These are phyloP conservation scores for Polytolypa hystricis DNA, from an alignment of 2,329 filamentous ascomycete species.

Conservation along the genomic window DNA sequence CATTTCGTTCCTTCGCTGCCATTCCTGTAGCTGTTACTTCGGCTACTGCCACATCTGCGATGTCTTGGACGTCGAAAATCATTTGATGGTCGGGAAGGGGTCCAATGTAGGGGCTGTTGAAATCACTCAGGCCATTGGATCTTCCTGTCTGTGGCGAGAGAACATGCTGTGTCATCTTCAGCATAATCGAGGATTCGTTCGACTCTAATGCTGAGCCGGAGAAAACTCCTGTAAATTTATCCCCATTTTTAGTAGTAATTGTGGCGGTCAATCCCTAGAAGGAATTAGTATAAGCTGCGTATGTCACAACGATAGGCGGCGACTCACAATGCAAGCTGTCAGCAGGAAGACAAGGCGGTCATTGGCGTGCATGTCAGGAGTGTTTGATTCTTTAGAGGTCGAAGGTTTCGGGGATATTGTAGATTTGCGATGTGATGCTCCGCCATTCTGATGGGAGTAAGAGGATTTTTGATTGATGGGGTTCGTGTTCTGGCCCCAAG, in stretches of 20 bases:
- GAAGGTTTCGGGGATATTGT: conserved; percentile 27
- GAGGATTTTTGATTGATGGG: conserved; percentile 48
- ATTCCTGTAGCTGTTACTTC: conserved; percentile 44
- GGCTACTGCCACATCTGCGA: conserved; percentile 44
- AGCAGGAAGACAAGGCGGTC: conserved; percentile 50
- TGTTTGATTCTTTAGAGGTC: conserved; percentile 38
- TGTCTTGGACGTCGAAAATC: conserved; percentile 52
- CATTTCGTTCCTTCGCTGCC: conserved; percentile 44
- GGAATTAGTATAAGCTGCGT: conserved; percentile 4
- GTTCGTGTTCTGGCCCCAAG: conserved; percentile 51
- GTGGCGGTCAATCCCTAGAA: conserved; percentile 44
- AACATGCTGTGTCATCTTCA: conserved; percentile 54
- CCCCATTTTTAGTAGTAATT: conserved; percentile 49
- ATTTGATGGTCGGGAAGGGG: conserved; percentile 39
- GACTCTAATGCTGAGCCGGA: conserved; percentile 44
- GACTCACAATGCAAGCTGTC: conserved; percentile 47
- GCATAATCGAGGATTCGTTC: conserved; percentile 43
- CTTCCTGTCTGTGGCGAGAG: conserved; percentile 22
- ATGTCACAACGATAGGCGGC: not conserved
- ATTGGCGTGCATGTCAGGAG: conserved; percentile 47
- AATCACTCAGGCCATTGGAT: conserved; percentile 33
- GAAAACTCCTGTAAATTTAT: conserved; percentile 51
- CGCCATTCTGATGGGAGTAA: conserved; percentile 44
- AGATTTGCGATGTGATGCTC: conserved; percentile 33
- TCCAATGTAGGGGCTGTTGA: conserved; percentile 30